Percentiles rank a stretch among this genome's conserved stretches.
These are phyloP conservation scores for Rutidosis leptorrhynchoides DNA, from an alignment of 129 eudicot genomes.

Conservation along the genomic window DNA sequence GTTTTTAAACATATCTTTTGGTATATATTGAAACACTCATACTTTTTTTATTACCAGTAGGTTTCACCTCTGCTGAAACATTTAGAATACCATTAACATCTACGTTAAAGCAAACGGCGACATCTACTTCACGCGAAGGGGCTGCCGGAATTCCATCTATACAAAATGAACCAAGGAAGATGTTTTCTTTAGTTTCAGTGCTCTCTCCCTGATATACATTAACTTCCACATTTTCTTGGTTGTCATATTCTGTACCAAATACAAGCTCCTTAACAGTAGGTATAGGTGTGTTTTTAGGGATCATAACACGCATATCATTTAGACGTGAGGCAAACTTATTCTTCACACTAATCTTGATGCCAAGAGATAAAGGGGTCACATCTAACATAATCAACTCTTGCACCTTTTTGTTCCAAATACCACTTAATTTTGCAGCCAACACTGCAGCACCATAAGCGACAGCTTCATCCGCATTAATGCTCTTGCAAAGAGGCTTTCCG, in stretches of 20 bases:
- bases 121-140: neutral
- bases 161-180: neutral
- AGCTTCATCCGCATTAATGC: neutral
- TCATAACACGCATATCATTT: too few species aligned
- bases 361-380: neutral
- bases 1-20: too few species aligned
- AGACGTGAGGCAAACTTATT: neutral
- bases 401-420: too few species aligned
- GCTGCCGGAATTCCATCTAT: neutral
- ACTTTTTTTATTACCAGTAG: neutral
- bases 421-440: neutral
- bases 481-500: neutral
- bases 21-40: neutral
- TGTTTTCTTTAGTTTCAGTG: neutral
- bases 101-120: neutral
- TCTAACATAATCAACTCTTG: neutral
- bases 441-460: neutral
- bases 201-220: neutral
- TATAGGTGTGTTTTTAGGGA: constrained; percentile 9
- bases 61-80: neutral
- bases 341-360: too few species aligned
- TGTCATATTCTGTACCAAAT: neutral
- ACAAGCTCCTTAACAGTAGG: neutral
- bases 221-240: neutral
- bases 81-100: constrained; percentile 2